Base-by-base conservation (phyloP, 768 basidiomycete species). In the Calocybe indica region DNA sequence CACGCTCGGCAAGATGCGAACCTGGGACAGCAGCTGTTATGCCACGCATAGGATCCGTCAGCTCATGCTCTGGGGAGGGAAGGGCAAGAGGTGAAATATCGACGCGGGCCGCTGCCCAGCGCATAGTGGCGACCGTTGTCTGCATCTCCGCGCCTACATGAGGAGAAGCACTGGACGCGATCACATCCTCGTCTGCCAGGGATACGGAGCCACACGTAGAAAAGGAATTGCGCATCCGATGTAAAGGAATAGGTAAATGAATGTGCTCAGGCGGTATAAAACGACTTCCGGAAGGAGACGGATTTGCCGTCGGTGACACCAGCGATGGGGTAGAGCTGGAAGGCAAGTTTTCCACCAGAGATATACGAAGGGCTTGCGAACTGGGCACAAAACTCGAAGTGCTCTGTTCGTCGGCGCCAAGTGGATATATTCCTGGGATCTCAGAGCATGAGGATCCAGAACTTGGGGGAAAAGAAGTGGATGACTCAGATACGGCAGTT, bases 1-100 rank as follows among this genome's bases (percentile, higher is more conserved):
- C 22, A 22, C 22, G 22, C 29, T 62, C 64, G 11, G 51, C 46
- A 33, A 72, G 70, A 60, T 83, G 80, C 7, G 79, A 74, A 15
- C 83, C 78, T 1, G 87, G 85, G 38, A 87, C 76, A 7, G 79
- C 70, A 22, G 85, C 73, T 7, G 76, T 82, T 14, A 85, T 75
- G 32, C 82, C 80, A 34, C 88, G 81, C 81, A 96, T 83, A 0
- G 93, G 93, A 64, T 96, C 93, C 7, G 85, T 85, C 22, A 95
- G 76, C 59, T 96, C 93, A 55, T 88, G 83, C 59, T 97, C 93
- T 0, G 93, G 93, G 8, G 86, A 90, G 2, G 93, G 92, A 1
- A 94, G 74, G 0, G 89, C 83, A 22, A 97, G 73, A 0, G 93
- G 93, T 0, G 90, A 84, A 46, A 97, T 81, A 55, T 89, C 82